Percentiles rank a stretch among this genome's conserved stretches.
These are phyloP conservation scores for Noccaea caerulescens DNA, from an alignment of 345 rosid species.

Conservation along the genomic window DNA sequence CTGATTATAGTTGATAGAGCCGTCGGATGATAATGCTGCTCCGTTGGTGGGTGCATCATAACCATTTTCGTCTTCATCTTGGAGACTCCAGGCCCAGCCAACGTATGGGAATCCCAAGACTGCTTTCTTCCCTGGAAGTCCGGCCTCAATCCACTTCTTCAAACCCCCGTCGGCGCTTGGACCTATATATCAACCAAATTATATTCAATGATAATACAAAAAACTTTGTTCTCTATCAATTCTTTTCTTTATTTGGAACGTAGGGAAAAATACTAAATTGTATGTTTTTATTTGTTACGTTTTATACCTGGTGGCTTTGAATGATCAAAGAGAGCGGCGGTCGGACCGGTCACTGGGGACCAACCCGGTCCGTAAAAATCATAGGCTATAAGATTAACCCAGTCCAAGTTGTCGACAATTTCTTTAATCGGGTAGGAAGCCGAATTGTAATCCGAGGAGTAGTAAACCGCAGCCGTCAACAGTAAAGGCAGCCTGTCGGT, in stretches of 20 bases:
- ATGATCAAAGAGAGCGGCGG: conserved; percentile 64
- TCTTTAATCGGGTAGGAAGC: conserved; percentile 49
- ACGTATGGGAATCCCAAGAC: conserved; percentile 68
- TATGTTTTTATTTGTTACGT: neutral
- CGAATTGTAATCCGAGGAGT: conserved; percentile 33
- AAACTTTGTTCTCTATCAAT: too few relatives aligned
- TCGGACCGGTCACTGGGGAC: conserved; percentile 58
- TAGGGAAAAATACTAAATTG: neutral
- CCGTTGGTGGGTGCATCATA: conserved; percentile 56
- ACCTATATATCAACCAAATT: conserved; percentile 15
- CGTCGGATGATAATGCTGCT: conserved; percentile 41
- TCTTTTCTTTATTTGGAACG: too few relatives aligned
- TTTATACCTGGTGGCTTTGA: conserved; percentile 36
- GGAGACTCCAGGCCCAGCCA: conserved; percentile 64
- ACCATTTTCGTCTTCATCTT: conserved; percentile 53
- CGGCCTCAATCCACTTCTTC: conserved; percentile 56
- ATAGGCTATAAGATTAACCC: conserved; percentile 66
- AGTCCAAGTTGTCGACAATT: conserved; percentile 54
- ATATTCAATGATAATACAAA: neutral
- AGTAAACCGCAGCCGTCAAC: conserved; percentile 59
- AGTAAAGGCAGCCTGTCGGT: conserved; percentile 45
- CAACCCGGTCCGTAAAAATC: conserved; percentile 63
- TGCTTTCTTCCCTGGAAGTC: conserved; percentile 51
- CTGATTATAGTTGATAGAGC: conserved; percentile 37
- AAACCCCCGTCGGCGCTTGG: conserved; percentile 64